phyloP scores from a whole-genome alignment of 495 filamentous ascomycete species.

The Penicillium pancosmium region DNA sequence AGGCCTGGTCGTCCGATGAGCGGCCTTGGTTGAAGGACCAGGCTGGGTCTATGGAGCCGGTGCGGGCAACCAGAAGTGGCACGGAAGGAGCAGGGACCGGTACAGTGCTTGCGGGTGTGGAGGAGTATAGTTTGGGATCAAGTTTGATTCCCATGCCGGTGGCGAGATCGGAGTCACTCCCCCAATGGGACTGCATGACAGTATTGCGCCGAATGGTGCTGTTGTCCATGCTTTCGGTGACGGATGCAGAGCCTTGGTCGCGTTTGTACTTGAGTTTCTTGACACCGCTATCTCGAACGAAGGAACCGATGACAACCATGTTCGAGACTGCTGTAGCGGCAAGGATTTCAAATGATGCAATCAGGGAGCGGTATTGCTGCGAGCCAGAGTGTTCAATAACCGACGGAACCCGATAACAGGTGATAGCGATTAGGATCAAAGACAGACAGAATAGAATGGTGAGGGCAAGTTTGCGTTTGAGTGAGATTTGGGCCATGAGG shows the following conservation, averaged over 20 bases:
- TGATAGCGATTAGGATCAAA: constrained; percentile 71
- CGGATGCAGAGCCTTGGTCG: constrained; percentile 53
- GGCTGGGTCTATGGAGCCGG: constrained; percentile 32
- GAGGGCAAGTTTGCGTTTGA: constrained; percentile 67
- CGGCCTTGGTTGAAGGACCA: constrained; percentile 36
- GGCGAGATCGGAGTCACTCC: constrained; percentile 80
- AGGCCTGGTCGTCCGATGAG: constrained; percentile 28
- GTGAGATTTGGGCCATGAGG: constrained; percentile 67
- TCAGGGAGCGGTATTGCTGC: constrained; percentile 75
- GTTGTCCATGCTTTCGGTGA: constrained; percentile 54
- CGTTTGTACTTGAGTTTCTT: constrained; percentile 76
- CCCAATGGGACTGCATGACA: constrained; percentile 68
- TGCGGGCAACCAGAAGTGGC: constrained; percentile 27
- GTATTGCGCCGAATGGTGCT: constrained; percentile 52
- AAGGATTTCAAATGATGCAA: constrained; percentile 77
- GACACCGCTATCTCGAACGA: constrained; percentile 74
- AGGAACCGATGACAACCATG: constrained; percentile 76
- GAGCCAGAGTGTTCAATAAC: constrained; percentile 63
- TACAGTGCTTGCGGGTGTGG: constrained; percentile 2
- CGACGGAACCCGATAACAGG: constrained; percentile 73
- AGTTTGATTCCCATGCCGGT: constrained; percentile 69
- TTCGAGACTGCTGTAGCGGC: constrained; percentile 79
- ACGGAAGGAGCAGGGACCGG: constrained; percentile 39
- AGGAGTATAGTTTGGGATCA: constrained; percentile 58
- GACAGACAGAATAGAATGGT: constrained; percentile 81